phyloP scores from a whole-genome alignment of 2,329 filamentous ascomycete genomes.

The Nothophoma quercina region DNA sequence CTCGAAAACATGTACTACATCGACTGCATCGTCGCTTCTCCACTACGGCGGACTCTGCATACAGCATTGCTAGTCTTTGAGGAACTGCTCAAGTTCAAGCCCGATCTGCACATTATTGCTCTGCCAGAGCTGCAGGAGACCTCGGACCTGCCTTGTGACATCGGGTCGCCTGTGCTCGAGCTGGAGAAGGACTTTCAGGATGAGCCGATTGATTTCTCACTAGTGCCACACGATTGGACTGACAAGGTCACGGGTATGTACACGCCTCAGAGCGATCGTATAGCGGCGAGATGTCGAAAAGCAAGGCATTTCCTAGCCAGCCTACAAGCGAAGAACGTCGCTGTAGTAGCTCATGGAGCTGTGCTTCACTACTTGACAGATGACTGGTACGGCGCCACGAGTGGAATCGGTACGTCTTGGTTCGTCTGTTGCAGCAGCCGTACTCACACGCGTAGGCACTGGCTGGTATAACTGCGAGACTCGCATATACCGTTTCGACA shows the following conservation, averaged over 20 bases:
- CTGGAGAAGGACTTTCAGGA: slow-evolving; percentile 68
- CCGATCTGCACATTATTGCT: slow-evolving; percentile 58
- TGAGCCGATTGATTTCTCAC: slow-evolving; percentile 66
- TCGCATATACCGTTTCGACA: slow-evolving; percentile 25
- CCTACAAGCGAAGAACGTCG: slow-evolving; percentile 59
- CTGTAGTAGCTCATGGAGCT: slow-evolving; percentile 79
- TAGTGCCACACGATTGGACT: slow-evolving; percentile 69
- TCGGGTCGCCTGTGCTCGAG: slow-evolving; percentile 55
- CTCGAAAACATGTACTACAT: slow-evolving; percentile 47
- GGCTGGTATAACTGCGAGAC: slow-evolving; percentile 31
- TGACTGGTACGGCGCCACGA: slow-evolving; percentile 63
- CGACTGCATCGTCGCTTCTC: slow-evolving; percentile 76
- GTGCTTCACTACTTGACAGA: slow-evolving; percentile 83
- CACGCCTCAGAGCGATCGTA: slow-evolving; percentile 51
- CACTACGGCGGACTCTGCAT: slow-evolving; percentile 78
- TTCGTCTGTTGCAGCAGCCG: neutral
- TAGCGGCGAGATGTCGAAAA: slow-evolving; percentile 8
- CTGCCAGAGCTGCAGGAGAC: slow-evolving; percentile 82
- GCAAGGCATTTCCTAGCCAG: slow-evolving; percentile 17
- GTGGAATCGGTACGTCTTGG: slow-evolving; percentile 17
- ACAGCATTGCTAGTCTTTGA: slow-evolving; percentile 75
- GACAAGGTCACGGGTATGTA: slow-evolving; percentile 30
- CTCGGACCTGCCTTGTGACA: slow-evolving; percentile 75
- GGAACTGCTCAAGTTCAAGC: slow-evolving; percentile 46
- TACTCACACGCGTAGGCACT: slow-evolving; percentile 17